Evolutionary conservation across 257 asterid genomes (phyloP), one percentile per base, ranked within the genome.

Genomic region (Solanum sejunctum): DNA sequence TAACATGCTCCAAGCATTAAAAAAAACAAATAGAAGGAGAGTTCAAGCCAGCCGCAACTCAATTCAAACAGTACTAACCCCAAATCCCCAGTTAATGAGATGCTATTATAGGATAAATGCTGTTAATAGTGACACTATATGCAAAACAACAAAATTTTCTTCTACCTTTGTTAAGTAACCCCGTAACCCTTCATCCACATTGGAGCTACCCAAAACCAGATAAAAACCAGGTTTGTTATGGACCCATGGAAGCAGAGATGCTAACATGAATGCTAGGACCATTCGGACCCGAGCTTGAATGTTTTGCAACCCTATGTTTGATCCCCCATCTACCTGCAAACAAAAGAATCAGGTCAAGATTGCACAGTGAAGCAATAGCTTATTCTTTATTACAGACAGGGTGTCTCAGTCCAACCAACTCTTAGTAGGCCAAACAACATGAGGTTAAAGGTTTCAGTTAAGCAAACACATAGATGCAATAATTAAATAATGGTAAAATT

Each of bases 161-260:
- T 16, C 47, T 89, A 96, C 98, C 99, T 96, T 96, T 60, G 97
- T 96, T 81, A 95, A 87, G 90, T 94, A 95, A 73, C 98, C 99
- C 84, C 97, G 96, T 70, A 96, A 89, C 57, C 93, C 99, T 92
- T 96, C 99, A 87, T 95, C 98, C 71, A 94, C 98, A 72, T 96
- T 96, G 89, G 98, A 95, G 93, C 99, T 95, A 87, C 99, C 98
- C 80, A 96, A 86, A 85, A 96, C 99, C 86, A 96, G 90, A 90
- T 91, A 95, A 86, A 96, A 96, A n/a, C 99, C 99, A 3, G 94
- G 97, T 89, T 93, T 96, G 89, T 86, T 93, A 87, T 96, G 99
- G 85, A 93, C 98, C 99, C 99, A 96, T 41, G 98, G 98, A 90
- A 95, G 88, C 77, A 96, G 97, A 52, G 99, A 95, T 66, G 99